Evolutionary conservation across 345 rosid genomes (phyloP).

Genomic region (Corymbia maculata): DNA sequence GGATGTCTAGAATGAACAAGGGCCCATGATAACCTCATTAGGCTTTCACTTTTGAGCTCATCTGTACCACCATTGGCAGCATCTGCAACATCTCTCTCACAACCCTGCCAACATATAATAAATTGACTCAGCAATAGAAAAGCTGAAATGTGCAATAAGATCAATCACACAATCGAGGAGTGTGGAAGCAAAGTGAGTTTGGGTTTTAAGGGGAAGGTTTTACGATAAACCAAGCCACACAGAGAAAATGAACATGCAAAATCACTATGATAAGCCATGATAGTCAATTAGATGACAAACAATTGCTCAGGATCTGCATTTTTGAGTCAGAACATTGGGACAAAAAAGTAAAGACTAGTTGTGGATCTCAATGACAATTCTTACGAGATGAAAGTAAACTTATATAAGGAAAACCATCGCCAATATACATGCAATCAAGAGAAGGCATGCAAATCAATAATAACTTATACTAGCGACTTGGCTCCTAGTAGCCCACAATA

Average conservation of each 20-base stretch:
- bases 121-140: neutral
- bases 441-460: neutral
- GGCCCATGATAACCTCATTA: slow-evolving; percentile 79
- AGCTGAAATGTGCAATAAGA: neutral
- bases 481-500: neutral
- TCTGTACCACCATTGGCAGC: slow-evolving; percentile 41
- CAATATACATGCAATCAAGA: neutral
- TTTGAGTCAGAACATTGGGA: neutral
- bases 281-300: neutral
- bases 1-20: slow-evolving; percentile 62
- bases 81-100: slow-evolving; percentile 45
- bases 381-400: neutral
- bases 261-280: neutral
- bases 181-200: neutral
- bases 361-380: neutral
- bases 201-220: neutral
- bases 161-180: neutral
- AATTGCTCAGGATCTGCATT: neutral
- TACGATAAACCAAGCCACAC: neutral
- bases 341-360: neutral
- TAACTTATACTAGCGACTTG: neutral
- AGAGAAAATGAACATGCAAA: neutral
- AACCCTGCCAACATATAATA: slow-evolving; percentile 30
- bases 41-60: slow-evolving; percentile 39
- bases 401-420: neutral